Evolutionary conservation across 108 stramenopile species (phyloP).

Genomic region (Ochromonas danica): DNA sequence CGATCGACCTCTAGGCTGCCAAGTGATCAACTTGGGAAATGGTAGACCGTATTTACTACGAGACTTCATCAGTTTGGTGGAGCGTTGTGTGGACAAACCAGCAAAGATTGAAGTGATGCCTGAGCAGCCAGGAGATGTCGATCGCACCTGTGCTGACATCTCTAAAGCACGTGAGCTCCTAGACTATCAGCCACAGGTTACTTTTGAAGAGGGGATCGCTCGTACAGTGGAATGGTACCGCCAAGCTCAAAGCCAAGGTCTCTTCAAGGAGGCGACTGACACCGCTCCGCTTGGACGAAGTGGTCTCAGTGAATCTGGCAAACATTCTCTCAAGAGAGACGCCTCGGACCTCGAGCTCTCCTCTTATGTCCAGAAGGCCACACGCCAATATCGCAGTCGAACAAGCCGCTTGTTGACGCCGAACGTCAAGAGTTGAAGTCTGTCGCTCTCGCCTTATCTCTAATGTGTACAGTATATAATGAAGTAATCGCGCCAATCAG

Average conservation of each 20-base stretch:
- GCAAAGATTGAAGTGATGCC: constrained; percentile 81
- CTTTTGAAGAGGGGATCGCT: constrained; percentile 90
- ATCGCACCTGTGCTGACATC: constrained; percentile 93
- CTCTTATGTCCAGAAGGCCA: neutral
- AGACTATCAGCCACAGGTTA: constrained; percentile 80
- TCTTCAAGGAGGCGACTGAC: constrained; percentile 8
- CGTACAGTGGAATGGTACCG: constrained; percentile 86
- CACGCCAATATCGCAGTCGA: neutral
- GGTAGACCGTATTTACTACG: constrained; percentile 79
- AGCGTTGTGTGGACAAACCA: constrained; percentile 75
- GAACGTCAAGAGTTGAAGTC: too few relatives aligned
- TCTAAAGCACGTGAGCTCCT: constrained; percentile 77
- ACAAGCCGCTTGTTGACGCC: neutral
- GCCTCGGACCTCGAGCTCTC: neutral
- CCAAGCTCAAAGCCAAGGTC: constrained; percentile 1
- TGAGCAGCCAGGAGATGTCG: constrained; percentile 97
- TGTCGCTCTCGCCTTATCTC: too few relatives aligned
- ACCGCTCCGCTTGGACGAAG: neutral
- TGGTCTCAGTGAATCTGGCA: neutral
- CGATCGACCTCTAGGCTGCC: constrained; percentile 84
- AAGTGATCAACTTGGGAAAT: constrained; percentile 95
- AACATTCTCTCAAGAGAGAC: neutral
- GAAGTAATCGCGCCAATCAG: too few relatives aligned
- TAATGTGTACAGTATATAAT: too few relatives aligned
- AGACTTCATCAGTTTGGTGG: constrained; percentile 87